phyloP scores from a whole-genome alignment of 2,329 filamentous ascomycete genomes.

The Botryotinia convoluta region DNA sequence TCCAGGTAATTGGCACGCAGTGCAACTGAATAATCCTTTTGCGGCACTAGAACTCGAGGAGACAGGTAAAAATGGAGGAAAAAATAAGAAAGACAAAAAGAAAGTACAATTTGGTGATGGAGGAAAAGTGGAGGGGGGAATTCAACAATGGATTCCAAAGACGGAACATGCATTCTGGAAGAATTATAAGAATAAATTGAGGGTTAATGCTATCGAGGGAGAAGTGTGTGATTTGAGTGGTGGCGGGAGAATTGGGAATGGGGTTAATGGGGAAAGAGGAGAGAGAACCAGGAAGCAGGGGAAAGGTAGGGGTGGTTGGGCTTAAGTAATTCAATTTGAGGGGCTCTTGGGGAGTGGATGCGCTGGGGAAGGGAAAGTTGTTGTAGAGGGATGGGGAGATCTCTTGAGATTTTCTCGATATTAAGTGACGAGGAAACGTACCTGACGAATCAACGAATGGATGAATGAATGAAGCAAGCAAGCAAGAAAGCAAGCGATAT shows the following conservation, averaged over 20 bases:
- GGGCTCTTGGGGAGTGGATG: neutral
- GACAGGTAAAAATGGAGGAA: neutral
- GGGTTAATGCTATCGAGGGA: conserved; percentile 37
- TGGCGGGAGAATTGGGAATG: neutral
- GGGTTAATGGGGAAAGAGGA: neutral
- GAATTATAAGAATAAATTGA: conserved; percentile 36
- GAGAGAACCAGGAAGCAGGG: neutral
- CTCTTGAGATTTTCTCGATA: neutral
- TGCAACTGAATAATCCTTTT: conserved; percentile 18
- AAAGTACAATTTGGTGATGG: conserved; percentile 3
- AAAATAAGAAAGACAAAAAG: neutral
- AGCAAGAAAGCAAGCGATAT: neutral
- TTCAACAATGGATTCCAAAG: conserved; percentile 28
- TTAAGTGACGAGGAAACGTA: neutral
- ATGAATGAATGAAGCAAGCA: neutral
- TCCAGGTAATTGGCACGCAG: conserved; percentile 20
- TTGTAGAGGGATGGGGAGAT: neutral
- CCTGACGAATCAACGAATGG: neutral
- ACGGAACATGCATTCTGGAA: conserved; percentile 34
- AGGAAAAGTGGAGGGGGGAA: neutral
- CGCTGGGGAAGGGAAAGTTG: neutral
- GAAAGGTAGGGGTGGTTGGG: neutral
- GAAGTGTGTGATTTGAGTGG: conserved; percentile 32
- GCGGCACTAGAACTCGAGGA: neutral
- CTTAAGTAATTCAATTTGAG: neutral